Percentiles rank a stretch among this genome's conserved stretches.
phyloP scores from a whole-genome alignment of 768 basidiomycete species.

The Suillus clintonianus region DNA sequence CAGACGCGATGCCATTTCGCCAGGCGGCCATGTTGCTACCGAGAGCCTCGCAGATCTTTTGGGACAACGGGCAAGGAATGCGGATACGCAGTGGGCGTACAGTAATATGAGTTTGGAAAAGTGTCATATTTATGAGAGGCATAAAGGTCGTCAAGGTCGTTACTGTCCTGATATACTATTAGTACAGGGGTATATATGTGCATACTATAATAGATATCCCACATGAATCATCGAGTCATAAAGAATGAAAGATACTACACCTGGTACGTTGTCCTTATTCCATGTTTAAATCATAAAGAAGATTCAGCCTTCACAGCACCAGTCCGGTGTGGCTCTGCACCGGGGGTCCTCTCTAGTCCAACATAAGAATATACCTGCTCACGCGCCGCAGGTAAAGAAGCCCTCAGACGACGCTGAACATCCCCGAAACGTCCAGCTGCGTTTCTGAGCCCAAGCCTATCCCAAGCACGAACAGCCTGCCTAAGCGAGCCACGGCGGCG shows the following conservation, averaged over 20 bases:
- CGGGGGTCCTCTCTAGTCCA: conserved; percentile 10
- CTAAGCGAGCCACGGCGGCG: conserved; percentile 30
- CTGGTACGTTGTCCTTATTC: not conserved
- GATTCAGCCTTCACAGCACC: not conserved
- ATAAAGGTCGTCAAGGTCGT: not conserved
- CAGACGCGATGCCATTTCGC: conserved; percentile 95
- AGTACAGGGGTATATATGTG: not conserved
- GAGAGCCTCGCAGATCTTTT: not conserved
- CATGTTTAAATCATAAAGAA: not conserved
- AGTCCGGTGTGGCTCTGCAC: not conserved
- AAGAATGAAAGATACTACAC: not conserved
- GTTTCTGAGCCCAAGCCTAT: conserved; percentile 27
- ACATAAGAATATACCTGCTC: conserved; percentile 34
- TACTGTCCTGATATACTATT: not conserved
- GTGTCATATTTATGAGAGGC: not conserved
- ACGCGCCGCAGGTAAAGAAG: conserved; percentile 22
- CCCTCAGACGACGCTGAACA: conserved; percentile 30
- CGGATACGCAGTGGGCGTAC: no score
- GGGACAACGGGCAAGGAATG: not conserved
- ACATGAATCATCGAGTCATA: not conserved
- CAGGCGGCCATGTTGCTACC: conserved; percentile 58
- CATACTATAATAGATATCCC: not conserved
- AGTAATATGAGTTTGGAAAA: no score
- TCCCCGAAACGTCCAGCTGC: conserved; percentile 27
- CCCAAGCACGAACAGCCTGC: conserved; percentile 30